phyloP scores from a whole-genome alignment of 2,329 filamentous ascomycete genomes.

The Hymenotorrendiella dingleyae region DNA sequence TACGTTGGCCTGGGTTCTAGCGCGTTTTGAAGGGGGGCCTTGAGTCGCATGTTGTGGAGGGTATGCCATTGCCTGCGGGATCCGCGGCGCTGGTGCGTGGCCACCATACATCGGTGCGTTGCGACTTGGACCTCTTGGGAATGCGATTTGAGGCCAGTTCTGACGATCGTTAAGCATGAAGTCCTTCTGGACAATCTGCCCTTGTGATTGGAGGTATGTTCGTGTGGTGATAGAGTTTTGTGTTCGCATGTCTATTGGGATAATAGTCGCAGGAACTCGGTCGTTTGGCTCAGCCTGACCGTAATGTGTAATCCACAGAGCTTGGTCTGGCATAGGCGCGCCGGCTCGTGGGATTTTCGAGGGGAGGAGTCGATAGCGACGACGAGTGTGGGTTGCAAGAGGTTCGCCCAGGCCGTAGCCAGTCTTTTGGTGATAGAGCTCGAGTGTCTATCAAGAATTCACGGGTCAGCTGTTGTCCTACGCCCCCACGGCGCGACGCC shows the following conservation, averaged over 20 bases:
- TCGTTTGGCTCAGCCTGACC: slow-evolving; percentile 69
- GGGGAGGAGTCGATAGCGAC: slow-evolving; percentile 79
- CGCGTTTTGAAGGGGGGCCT: slow-evolving; percentile 50
- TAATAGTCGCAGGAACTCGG: slow-evolving; percentile 61
- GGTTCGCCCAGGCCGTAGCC: slow-evolving; percentile 76
- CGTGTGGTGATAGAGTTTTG: slow-evolving; percentile 56
- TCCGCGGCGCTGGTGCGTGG: slow-evolving; percentile 21
- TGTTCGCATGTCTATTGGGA: slow-evolving; percentile 57
- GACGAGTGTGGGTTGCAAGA: slow-evolving; percentile 69
- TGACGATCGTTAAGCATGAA: slow-evolving; percentile 88
- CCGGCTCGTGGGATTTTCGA: slow-evolving; percentile 63
- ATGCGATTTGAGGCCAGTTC: slow-evolving; percentile 82
- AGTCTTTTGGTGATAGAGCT: slow-evolving; percentile 76
- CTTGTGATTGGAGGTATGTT: slow-evolving; percentile 63
- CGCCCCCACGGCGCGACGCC: too few species aligned
- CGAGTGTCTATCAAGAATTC: slow-evolving; percentile 58
- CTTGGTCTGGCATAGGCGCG: slow-evolving; percentile 67
- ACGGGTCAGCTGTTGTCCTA: background rate
- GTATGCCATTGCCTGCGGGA: slow-evolving; percentile 55
- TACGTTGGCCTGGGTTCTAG: slow-evolving; percentile 26
- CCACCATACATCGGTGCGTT: slow-evolving; percentile 25
- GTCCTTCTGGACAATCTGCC: slow-evolving; percentile 80
- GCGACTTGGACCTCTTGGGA: slow-evolving; percentile 49
- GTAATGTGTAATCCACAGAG: slow-evolving; percentile 89
- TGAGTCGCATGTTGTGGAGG: slow-evolving; percentile 41